These are phyloP conservation scores for Heritiera fomes DNA, from an alignment of 345 rosid species.

Conservation along the genomic window DNA sequence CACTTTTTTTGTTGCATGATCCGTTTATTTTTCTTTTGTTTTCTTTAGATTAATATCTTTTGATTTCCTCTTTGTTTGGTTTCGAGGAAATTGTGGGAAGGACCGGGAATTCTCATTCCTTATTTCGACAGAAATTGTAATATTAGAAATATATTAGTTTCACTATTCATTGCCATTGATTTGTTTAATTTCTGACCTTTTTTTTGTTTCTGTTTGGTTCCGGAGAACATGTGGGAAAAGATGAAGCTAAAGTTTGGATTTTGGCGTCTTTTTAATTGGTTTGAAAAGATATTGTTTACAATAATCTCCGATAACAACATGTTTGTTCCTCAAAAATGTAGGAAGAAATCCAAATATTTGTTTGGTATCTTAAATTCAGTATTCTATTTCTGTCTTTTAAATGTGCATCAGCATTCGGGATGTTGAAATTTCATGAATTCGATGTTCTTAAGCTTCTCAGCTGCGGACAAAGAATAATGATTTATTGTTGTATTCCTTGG, in stretches of 20 bases:
- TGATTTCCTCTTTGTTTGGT: not conserved
- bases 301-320: not conserved
- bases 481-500: not conserved
- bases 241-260: not conserved
- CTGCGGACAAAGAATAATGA: not conserved
- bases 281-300: not conserved
- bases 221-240: not conserved
- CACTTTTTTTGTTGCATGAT: not conserved
- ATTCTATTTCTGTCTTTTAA: not conserved
- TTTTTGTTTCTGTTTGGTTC: conserved; percentile 18
- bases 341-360: not conserved
- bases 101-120: not conserved
- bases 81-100: not conserved
- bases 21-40: not conserved
- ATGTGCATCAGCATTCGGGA: not conserved
- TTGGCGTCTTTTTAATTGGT: not conserved
- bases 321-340: not conserved
- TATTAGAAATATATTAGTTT: not conserved
- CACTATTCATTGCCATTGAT: not conserved
- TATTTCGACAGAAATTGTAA: not conserved
- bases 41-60: not conserved
- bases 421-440: not conserved
- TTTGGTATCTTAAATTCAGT: not conserved
- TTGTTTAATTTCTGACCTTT: not conserved
- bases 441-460: not conserved